Conservation (phyloP, 352 stramenopile genomes). For the Pythium coloratum region DNA sequence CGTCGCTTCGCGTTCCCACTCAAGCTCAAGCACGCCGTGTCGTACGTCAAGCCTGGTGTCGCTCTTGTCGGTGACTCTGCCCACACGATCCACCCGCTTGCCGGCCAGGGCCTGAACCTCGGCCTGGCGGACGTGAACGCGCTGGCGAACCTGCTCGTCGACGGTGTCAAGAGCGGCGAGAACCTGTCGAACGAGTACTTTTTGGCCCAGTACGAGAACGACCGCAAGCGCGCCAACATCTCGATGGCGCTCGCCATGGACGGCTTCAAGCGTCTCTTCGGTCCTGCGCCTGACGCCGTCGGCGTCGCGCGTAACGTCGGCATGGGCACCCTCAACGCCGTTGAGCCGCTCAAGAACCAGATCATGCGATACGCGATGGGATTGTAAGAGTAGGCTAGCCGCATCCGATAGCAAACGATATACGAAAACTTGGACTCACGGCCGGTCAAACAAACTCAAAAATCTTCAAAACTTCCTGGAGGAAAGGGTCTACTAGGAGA, state of each 20-base stretch:
- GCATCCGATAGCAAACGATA: slow-evolving; percentile 12
- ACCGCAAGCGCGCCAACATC: slow-evolving; percentile 85
- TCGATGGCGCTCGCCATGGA: slow-evolving; percentile 86
- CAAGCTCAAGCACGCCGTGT: slow-evolving; percentile 85
- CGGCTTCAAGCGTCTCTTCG: slow-evolving; percentile 89
- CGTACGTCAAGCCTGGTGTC: slow-evolving; percentile 86
- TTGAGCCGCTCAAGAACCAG: slow-evolving; percentile 88
- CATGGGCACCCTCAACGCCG: slow-evolving; percentile 85
- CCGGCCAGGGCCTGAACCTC: slow-evolving; percentile 95
- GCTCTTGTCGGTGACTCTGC: slow-evolving; percentile 94
- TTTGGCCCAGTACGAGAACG: slow-evolving; percentile 84
- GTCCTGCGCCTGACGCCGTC: slow-evolving; percentile 63
- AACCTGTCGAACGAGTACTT: slow-evolving; percentile 78
- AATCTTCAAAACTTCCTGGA: not conserved
- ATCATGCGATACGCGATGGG: slow-evolving; percentile 90
- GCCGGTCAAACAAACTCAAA: not conserved
- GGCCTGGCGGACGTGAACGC: slow-evolving; percentile 90
- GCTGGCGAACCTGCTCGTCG: slow-evolving; percentile 69
- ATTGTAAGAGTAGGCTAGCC: slow-evolving; percentile 41
- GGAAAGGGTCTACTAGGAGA: slow-evolving; percentile 19
- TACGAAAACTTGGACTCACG: slow-evolving; percentile 14
- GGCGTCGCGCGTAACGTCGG: slow-evolving; percentile 81
- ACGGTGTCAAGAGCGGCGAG: slow-evolving; percentile 76
- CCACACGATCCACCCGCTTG: slow-evolving; percentile 96
- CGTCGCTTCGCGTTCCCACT: slow-evolving; percentile 87